Evolutionary conservation across 169 alveolate genomes (phyloP), one percentile per base, ranked within the genome.

Genomic region (Toxoplasma gondii): DNA sequence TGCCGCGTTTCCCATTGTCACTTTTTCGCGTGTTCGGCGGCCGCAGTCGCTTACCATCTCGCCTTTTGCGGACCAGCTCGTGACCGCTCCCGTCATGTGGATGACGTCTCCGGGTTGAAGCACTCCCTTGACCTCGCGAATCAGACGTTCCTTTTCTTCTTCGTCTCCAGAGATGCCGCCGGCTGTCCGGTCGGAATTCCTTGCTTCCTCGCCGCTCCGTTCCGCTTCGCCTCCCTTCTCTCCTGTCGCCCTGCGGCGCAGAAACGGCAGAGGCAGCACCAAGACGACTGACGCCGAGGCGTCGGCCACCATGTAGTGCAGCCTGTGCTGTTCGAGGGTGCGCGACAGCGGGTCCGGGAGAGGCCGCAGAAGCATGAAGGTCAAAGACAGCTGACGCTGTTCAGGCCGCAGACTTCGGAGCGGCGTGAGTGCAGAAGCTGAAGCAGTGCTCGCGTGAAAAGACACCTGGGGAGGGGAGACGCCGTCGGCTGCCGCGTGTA

Each of bases 251-350:
- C 22, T 16, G 27, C 84, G 84, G 45, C 39, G 41, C 84, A 74
- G 84, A 31, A 74, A 36, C 38, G 43, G 41, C 38, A 74, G 84
- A 27, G 84, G 84, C 38, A 74, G 49, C 41, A n/a, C 84, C 43
- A 74, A 44, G 39, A 36, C 43, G 49, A 44, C 84, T 0, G 44
- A 31, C 43, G 84, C 84, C 39, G 49, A 74, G 24, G 84, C 84
- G 84, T 74, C 84, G 31, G 84, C 84, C 43, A 74, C 84, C 39
- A 74, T 36, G 84, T 74, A 74, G 84, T 74, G 84, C 43, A n/a
- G n/a, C 38, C 39, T 12, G 84, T 74, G 84, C 84, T 74, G 84
- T 19, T 74, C 84, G 27, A 74, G 17, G n/a, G 84, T 74, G 49
- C 22, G 39, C 27, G 44, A 74, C 38, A 36, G 84, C 24, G 84